Percentiles rank a stretch among this genome's conserved stretches.
Evolutionary conservation across 2,329 filamentous ascomycete species (phyloP).

Genomic region (Daldinia sp.): DNA sequence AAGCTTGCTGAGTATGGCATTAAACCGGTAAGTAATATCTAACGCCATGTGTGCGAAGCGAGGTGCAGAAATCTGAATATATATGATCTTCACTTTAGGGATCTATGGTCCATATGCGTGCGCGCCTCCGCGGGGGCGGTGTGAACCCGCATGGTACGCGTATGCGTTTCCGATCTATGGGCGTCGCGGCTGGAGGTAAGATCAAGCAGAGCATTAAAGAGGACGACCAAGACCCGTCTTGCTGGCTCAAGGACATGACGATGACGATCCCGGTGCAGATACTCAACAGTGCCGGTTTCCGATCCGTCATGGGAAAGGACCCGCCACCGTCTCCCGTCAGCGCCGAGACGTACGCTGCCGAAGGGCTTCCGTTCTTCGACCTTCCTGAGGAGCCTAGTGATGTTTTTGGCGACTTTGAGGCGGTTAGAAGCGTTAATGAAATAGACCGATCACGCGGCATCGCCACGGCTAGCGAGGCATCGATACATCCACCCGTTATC

Average conservation of each 20-base stretch:
- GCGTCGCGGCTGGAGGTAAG: constrained; percentile 38
- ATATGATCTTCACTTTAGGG: not conserved
- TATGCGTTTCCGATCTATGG: constrained; percentile 14
- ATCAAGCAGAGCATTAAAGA: constrained; percentile 40
- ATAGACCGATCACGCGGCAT: constrained; percentile 36
- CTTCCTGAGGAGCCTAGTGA: constrained; percentile 44
- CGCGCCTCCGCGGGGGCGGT: not conserved
- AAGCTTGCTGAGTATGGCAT: constrained; percentile 9
- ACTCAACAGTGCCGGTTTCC: constrained; percentile 54
- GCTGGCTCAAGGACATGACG: constrained; percentile 28
- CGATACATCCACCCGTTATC: constrained; percentile 16
- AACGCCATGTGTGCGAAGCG: no score
- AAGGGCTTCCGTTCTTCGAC: constrained; percentile 55
- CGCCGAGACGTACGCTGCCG: constrained; percentile 50
- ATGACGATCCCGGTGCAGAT: constrained; percentile 52
- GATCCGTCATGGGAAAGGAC: constrained; percentile 52
- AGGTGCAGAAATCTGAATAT: no score
- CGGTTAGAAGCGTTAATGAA: constrained; percentile 39
- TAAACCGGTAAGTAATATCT: not conserved
- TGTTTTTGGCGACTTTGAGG: constrained; percentile 36
- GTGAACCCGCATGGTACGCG: not conserved
- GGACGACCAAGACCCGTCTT: not conserved
- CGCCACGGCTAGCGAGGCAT: constrained; percentile 17
- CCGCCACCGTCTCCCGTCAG: constrained; percentile 54
- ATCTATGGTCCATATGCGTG: not conserved